phyloP scores from a whole-genome alignment of 1,284 basidiomycete species.

The Cryptococcus sp. region DNA sequence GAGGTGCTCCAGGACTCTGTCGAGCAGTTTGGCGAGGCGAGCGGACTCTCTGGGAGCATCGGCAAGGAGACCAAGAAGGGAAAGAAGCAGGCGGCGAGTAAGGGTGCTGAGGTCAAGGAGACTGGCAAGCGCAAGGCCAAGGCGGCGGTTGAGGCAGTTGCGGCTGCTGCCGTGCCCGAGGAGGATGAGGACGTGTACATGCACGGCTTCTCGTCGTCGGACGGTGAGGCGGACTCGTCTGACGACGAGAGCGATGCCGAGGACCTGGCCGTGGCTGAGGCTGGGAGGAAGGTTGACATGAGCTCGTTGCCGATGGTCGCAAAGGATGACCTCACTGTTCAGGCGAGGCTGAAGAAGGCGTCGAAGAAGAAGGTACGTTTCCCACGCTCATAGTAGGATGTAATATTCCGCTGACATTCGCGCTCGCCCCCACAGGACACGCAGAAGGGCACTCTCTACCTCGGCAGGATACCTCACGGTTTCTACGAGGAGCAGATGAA shows the following conservation, averaged over 20 bases:
- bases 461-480: slow-evolving; percentile 90
- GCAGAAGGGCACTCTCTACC: slow-evolving; percentile 80
- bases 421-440: slow-evolving; percentile 21
- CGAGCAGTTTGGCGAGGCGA: slow-evolving; percentile 28
- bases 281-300: slow-evolving; percentile 57
- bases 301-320: slow-evolving; percentile 71
- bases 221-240: slow-evolving; percentile 65
- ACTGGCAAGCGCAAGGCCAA: slow-evolving; percentile 17
- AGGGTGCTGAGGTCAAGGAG: slow-evolving; percentile 12
- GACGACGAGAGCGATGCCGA: slow-evolving; percentile 68
- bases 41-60: slow-evolving; percentile 24
- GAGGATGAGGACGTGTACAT: slow-evolving; percentile 53
- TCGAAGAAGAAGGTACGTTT: slow-evolving; percentile 68
- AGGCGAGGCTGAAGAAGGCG: slow-evolving; percentile 75
- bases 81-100: slow-evolving; percentile 16
- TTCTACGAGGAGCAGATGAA: slow-evolving; percentile 95
- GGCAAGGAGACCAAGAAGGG: slow-evolving; percentile 13
- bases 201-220: slow-evolving; percentile 63
- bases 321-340: slow-evolving; percentile 76
- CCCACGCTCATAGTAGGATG: not conserved
- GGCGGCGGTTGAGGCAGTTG: slow-evolving; percentile 14
- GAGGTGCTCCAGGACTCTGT: slow-evolving; percentile 47
- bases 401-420: slow-evolving; percentile 1
- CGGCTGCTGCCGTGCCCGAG: slow-evolving; percentile 22
- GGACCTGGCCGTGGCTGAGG: slow-evolving; percentile 52